Conservation (phyloP, 306 rosid genomes). For the Vigna angularis region DNA sequence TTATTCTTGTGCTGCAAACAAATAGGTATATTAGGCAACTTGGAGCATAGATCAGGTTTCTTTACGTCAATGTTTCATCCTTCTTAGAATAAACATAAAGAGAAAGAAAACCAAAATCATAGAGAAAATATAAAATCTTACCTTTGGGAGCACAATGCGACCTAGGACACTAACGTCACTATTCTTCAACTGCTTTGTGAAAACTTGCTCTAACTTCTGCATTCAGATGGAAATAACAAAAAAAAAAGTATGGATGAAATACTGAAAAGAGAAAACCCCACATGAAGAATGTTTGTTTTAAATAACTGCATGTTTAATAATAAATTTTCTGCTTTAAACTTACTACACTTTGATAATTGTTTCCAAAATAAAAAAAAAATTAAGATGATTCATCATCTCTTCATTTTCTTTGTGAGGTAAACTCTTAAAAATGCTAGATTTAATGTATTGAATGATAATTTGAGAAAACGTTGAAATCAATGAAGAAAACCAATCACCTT, state of each 20-base stretch:
- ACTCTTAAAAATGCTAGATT: neutral
- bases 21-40: neutral
- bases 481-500: constrained; percentile 51
- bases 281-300: neutral
- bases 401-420: neutral
- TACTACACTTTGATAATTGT: neutral
- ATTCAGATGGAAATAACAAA: neutral
- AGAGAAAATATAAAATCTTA: constrained; percentile 34
- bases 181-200: constrained; percentile 55
- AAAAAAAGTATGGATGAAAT: neutral
- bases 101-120: neutral
- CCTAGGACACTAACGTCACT: constrained; percentile 65
- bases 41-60: constrained; percentile 36
- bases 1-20: constrained; percentile 27
- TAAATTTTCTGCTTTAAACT: neutral
- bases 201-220: constrained; percentile 52
- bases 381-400: neutral
- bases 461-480: neutral
- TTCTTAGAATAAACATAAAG: neutral
- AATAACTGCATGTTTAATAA: neutral
- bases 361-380: neutral
- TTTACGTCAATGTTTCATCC: constrained; percentile 11
- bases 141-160: constrained; percentile 86
- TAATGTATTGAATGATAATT: neutral
- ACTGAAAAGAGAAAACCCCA: neutral